Evolutionary conservation across 306 rosid species (phyloP), one percentile per base, ranked within the genome.

Genomic region (Prunus fruticosa): DNA sequence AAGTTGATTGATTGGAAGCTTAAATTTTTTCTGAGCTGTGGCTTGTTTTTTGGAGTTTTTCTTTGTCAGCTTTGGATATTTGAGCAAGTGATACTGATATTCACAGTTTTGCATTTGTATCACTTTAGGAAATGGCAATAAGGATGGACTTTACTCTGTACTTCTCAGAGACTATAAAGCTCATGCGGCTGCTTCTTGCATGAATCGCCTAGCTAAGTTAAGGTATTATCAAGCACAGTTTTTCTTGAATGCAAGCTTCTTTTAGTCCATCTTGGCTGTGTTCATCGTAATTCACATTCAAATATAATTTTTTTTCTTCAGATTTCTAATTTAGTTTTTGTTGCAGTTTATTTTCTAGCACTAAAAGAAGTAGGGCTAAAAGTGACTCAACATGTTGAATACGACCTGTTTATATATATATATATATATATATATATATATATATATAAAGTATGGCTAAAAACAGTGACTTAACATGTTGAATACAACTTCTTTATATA

Each of bases 121-220:
- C 82, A 53, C 61, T 73, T 47, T 80, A 94, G 98, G 98, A 72
- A 94, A 90, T 77, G 96, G 98, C 71, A 94, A 94, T 81, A 94
- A 94, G 87, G 97, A 91, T 80, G 98, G 97, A 38, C 96, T 94
- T 77, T 94, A 86, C 83, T 94, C 96, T 61, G 85, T 94, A 74
- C 89, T 94, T 82, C 87, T 94, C n/a, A 85, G 98, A 89, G 98
- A 94, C 82, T 91, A 94, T 78, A 84, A 87, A 85, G 79, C 95
- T 63, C 93, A 91, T 73, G 95, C 98, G 71, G 98, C 98, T 84
- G 97, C 97, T 79, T 51, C 91, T 73, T 89, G 97, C 83, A 94
- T 94, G 98, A 94, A 94, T 85, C 98, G 97, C 52, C 80, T 94
- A 18, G 98, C 98, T 67, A 94, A 94, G 80, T 86, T 94, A 73